Base-by-base conservation (phyloP, 2,329 filamentous ascomycete species). In the Pestalotiopsis sp. region DNA sequence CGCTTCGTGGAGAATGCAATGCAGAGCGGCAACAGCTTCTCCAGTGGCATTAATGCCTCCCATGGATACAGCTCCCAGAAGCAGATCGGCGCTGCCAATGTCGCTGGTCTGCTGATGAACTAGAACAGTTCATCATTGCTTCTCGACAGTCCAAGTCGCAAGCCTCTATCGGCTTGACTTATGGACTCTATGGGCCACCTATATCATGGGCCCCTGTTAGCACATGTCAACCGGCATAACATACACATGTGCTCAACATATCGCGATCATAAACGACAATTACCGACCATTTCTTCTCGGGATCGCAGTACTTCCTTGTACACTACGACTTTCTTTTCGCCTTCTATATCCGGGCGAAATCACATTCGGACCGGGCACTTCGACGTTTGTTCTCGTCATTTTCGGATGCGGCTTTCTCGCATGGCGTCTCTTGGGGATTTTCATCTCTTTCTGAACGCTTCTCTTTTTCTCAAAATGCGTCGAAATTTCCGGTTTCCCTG, bases 1-100 rank as follows among this genome's bases (percentile, higher is more conserved):
- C 77, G 77, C 14, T 74, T 75, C 12, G 36, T 52, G 7, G 17
- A 23, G 20, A 38, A 63, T 17, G 60, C 25, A 2, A 13, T 14
- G 27, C 25, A 63, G 14, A 38, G 17, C 23, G 36, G 38, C 14
- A 23, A 17, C 27, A 25, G 20, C 52, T 13, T 31, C 27, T 23
- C n/a, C 17, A 66, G 13, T 12, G 64, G 52, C 25, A 23, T 57
- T 11, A 25, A 20, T 25, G 41, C 17, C 36, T 23, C 11, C 12
- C 36, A 36, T 20, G 49, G 49, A 45, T 27, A 66, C 25, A 23
- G 25, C 9, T 23, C 25, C 5, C 41, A 57, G 45, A 45, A 13
- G 5, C 25, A 20, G 12, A 20, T 49, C 9, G 11, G 39, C 61
- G 12, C 20, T 49, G 36, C 17, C 12, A 20, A 20, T n/a, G 12